Conservation (phyloP, 2,329 filamentous ascomycete genomes). For the Epichloe baconii region DNA sequence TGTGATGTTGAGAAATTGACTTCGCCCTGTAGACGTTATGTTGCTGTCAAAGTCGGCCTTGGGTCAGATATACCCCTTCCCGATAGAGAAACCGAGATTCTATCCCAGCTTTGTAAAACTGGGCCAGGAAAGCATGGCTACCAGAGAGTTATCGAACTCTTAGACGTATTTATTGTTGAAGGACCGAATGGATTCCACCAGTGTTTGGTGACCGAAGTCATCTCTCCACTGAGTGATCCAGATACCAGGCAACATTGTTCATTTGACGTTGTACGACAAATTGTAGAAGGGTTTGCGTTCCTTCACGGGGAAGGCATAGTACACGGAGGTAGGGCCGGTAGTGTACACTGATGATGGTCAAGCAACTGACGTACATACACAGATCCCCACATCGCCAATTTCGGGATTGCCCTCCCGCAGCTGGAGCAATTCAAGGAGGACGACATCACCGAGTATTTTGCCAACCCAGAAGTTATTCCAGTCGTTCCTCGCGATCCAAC, state of each 20-base stretch:
- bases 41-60: conserved; percentile 2
- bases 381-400: not conserved
- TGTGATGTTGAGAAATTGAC: not conserved
- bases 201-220: conserved; percentile 5
- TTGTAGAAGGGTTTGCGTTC: conserved; percentile 1
- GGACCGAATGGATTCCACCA: conserved; percentile 7
- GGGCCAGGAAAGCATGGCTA: not conserved
- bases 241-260: not conserved
- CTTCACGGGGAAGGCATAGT: not conserved
- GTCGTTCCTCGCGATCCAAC: not conserved
- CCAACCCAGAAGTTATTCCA: not conserved
- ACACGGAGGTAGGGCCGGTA: too few relatives aligned
- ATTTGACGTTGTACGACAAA: not conserved
- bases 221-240: conserved; percentile 1
- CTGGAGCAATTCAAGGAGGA: too few relatives aligned
- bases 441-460: too few relatives aligned
- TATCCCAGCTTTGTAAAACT: too few relatives aligned
- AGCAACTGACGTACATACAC: not conserved
- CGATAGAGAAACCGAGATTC: too few relatives aligned
- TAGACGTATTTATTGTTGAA: conserved; percentile 3
- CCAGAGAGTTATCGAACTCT: conserved; percentile 1
- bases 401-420: not conserved
- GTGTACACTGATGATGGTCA: not conserved
- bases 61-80: not conserved
- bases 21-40: not conserved